These are phyloP conservation scores for Beta lomatogona DNA, from an alignment of 179 eudicot species.

Conservation along the genomic window DNA sequence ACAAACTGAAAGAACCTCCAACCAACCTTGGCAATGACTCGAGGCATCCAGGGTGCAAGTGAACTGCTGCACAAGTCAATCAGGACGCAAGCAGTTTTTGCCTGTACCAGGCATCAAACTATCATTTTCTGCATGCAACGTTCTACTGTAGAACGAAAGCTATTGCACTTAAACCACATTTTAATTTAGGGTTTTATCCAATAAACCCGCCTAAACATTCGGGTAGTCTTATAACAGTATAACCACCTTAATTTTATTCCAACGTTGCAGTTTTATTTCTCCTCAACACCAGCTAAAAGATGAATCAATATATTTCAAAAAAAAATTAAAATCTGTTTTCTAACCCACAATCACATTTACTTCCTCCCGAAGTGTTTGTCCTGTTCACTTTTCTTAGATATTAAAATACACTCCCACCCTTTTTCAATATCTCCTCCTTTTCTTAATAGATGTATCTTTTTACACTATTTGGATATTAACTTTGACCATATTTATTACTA, in stretches of 20 bases:
- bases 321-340: neutral
- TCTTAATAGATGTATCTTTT: too few species aligned
- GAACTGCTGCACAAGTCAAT: conserved; percentile 76
- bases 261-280: neutral
- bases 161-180: neutral
- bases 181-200: neutral
- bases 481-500: too few species aligned
- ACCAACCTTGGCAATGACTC: conserved; percentile 75
- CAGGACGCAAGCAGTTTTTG: conserved; percentile 73
- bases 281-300: neutral
- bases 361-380: neutral
- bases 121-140: conserved; percentile 18
- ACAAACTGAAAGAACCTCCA: conserved; percentile 11
- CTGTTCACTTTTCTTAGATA: too few species aligned
- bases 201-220: neutral
- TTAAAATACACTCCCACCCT: too few species aligned
- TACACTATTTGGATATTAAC: too few species aligned
- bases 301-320: neutral
- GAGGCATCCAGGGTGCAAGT: conserved; percentile 81
- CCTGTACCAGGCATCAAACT: conserved; percentile 46
- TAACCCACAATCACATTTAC: neutral
- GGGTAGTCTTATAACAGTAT: neutral
- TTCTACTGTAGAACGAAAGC: neutral
- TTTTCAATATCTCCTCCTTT: too few species aligned
- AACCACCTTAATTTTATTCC: neutral